These are phyloP conservation scores for Limnanthes douglasii DNA, from an alignment of 345 rosid species.

Conservation along the genomic window DNA sequence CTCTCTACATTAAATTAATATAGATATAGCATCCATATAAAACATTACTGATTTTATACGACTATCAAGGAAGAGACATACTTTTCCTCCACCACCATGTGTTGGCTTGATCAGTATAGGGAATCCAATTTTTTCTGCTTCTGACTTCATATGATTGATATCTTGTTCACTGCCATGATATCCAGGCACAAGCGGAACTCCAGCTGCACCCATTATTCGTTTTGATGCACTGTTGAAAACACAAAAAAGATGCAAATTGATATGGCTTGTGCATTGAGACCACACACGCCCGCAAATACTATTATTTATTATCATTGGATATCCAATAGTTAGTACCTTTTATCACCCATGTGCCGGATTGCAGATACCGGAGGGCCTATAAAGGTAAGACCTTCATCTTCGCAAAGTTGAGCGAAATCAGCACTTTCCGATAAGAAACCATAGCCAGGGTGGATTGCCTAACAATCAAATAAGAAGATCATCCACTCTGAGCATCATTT, in stretches of 20 bases:
- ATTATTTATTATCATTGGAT: neutral
- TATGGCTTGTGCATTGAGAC: no score
- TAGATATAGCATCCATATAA: neutral
- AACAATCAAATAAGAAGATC: conserved; percentile 9
- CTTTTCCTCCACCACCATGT: conserved; percentile 97
- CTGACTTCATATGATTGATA: conserved; percentile 64
- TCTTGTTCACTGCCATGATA: conserved; percentile 88
- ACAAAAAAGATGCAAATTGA: conserved; percentile 2
- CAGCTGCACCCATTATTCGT: conserved; percentile 98
- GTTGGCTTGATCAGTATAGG: conserved; percentile 87
- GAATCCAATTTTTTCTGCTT: conserved; percentile 84
- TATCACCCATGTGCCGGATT: conserved; percentile 94
- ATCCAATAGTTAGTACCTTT: conserved; percentile 31
- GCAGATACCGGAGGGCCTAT: conserved; percentile 92
- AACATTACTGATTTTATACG: neutral
- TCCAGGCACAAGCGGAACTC: conserved; percentile 90
- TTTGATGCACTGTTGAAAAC: conserved; percentile 61
- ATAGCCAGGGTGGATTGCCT: conserved; percentile 93
- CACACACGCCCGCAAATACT: no score
- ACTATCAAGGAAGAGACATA: conserved; percentile 12
- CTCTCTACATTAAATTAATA: no score
- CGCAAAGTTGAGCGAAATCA: conserved; percentile 71
- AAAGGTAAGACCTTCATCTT: conserved; percentile 60
- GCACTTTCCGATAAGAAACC: conserved; percentile 89
- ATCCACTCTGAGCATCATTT: conserved; percentile 9